Evolutionary conservation across 1,284 basidiomycete species (phyloP).

Genomic region (Fomitiporia mediterranea): DNA sequence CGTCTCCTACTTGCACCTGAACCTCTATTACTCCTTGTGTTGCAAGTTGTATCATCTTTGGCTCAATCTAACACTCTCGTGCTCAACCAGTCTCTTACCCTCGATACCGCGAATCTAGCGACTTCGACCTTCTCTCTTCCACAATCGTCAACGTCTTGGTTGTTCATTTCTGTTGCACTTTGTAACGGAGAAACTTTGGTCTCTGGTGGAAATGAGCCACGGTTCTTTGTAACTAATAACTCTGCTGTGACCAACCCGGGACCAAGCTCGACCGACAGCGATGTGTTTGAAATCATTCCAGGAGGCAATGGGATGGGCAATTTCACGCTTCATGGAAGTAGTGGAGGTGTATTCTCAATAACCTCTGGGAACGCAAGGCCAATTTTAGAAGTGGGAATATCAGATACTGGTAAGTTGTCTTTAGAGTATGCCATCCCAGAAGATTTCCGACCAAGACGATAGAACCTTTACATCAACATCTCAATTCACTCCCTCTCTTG

Average conservation of each 20-base stretch:
- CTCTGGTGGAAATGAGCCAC: conserved; percentile 25
- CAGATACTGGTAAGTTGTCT: conserved; percentile 42
- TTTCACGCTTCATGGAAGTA: conserved; percentile 40
- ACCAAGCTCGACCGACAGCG: conserved; percentile 34
- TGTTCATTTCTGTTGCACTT: conserved; percentile 56
- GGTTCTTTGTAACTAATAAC: conserved; percentile 56
- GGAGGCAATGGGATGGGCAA: conserved; percentile 49
- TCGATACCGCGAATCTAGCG: conserved; percentile 4
- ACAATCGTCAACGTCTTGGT: conserved; percentile 32
- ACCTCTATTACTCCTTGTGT: conserved; percentile 4
- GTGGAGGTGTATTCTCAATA: conserved; percentile 48
- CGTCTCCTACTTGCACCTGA: neutral
- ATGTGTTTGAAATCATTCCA: conserved; percentile 48
- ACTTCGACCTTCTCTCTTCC: conserved; percentile 30
- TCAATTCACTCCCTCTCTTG: conserved; percentile 49
- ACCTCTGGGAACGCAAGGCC: conserved; percentile 34
- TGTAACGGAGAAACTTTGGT: conserved; percentile 35
- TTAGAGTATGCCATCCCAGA: neutral
- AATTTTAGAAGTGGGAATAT: conserved; percentile 55
- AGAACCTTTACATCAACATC: conserved; percentile 45
- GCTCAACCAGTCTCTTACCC: conserved; percentile 15
- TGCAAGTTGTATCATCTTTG: neutral
- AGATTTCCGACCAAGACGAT: conserved; percentile 5
- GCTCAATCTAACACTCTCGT: conserved; percentile 7
- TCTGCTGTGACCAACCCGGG: conserved; percentile 38